These are phyloP conservation scores for Aspergillus steynii DNA, from an alignment of 495 filamentous ascomycete genomes.

Conservation along the genomic window DNA sequence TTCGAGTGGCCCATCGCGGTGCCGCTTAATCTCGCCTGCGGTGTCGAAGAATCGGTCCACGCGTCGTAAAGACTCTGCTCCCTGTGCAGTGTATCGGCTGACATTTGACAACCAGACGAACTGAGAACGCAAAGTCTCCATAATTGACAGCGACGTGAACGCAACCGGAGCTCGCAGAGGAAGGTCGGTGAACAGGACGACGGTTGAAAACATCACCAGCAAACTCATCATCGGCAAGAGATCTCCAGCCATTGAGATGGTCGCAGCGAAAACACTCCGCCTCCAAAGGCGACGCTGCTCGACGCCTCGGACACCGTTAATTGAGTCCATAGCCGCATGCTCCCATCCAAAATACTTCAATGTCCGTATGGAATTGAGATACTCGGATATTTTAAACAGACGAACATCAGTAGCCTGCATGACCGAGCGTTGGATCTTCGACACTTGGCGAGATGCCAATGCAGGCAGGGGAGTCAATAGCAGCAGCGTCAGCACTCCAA, in stretches of 20 bases:
- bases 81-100: slow-evolving; percentile 39
- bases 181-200: slow-evolving; percentile 41
- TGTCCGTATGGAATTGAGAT: slow-evolving; percentile 47
- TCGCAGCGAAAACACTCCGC: slow-evolving; percentile 39
- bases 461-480: slow-evolving; percentile 39
- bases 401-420: slow-evolving; percentile 51
- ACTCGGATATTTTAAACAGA: slow-evolving; percentile 50
- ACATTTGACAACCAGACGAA: slow-evolving; percentile 40
- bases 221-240: slow-evolving; percentile 42
- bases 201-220: slow-evolving; percentile 44
- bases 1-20: slow-evolving; percentile 43
- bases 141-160: slow-evolving; percentile 47
- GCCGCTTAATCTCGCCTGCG: slow-evolving; percentile 37
- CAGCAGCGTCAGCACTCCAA: slow-evolving; percentile 42
- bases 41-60: slow-evolving; percentile 47
- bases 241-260: slow-evolving; percentile 30
- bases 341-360: slow-evolving; percentile 58
- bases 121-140: slow-evolving; percentile 44
- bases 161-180: slow-evolving; percentile 47
- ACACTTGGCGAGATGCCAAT: slow-evolving; percentile 35
- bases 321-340: slow-evolving; percentile 39
- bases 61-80: slow-evolving; percentile 45
- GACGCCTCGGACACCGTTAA: slow-evolving; percentile 40
- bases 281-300: slow-evolving; percentile 51
- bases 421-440: slow-evolving; percentile 39